Percentiles rank a stretch among this genome's conserved stretches.
phyloP scores from a whole-genome alignment of 371 early-diverging fungal species.

The Rhizopus arrhizus region DNA sequence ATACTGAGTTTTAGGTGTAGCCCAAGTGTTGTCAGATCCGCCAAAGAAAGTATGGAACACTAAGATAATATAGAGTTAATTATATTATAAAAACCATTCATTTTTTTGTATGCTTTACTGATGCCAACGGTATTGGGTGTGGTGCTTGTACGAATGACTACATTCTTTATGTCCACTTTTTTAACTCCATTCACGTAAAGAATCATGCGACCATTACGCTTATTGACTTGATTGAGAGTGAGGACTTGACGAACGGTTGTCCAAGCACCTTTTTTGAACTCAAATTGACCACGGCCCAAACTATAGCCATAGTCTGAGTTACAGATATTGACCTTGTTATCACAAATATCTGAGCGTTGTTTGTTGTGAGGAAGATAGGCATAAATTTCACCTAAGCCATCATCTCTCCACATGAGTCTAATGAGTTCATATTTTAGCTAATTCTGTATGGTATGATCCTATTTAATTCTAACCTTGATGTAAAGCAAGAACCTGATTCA shows the following conservation, averaged over 20 bases:
- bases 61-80: neutral
- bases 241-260: constrained; percentile 55
- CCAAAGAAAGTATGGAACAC: constrained; percentile 62
- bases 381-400: constrained; percentile 63
- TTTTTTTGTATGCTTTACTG: constrained; percentile 13
- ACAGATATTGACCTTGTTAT: constrained; percentile 47
- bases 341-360: constrained; percentile 50
- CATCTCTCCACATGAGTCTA: constrained; percentile 61
- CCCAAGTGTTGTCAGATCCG: constrained; percentile 47
- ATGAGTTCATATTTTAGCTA: neutral
- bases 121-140: constrained; percentile 22
- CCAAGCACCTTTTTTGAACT: constrained; percentile 57
- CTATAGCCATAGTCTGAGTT: constrained; percentile 62
- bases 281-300: constrained; percentile 59
- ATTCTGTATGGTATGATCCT: no score
- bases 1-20: constrained; percentile 53
- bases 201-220: constrained; percentile 45
- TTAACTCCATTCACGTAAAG: constrained; percentile 30
- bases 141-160: constrained; percentile 17
- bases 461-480: constrained; percentile 34
- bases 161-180: constrained; percentile 3
- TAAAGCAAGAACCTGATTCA: constrained; percentile 57
- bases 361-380: constrained; percentile 54
- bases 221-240: constrained; percentile 51
- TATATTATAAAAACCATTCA: neutral